These are phyloP conservation scores for Pneumocystis oryctolagi DNA, from an alignment of 1,139 yeast genomes.

Conservation along the genomic window DNA sequence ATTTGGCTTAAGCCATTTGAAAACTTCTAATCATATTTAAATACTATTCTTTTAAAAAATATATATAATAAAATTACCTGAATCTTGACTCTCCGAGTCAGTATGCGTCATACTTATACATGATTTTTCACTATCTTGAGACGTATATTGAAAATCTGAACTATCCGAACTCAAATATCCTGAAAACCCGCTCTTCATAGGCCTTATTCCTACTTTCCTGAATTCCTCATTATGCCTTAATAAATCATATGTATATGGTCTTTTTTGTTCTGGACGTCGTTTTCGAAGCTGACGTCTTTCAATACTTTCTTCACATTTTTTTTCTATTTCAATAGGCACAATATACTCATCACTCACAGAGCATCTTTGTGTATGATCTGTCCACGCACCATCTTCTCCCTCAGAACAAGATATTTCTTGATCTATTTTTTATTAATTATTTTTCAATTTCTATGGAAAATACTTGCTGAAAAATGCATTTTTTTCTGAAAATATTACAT, in stretches of 20 bases:
- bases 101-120: not conserved
- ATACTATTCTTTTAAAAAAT: not conserved
- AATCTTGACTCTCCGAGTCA: not conserved
- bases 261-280: not conserved
- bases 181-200: not conserved
- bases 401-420: not conserved
- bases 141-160: not conserved
- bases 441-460: not conserved
- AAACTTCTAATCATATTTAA: not conserved
- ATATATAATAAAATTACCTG: not conserved
- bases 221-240: not conserved
- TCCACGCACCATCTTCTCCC: not conserved
- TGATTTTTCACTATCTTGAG: not conserved
- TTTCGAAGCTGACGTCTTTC: not conserved
- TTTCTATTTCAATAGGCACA: not conserved
- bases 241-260: not conserved
- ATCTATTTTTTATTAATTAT: not conserved
- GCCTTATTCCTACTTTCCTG: not conserved
- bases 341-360: not conserved
- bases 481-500: not conserved
- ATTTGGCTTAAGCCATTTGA: not conserved
- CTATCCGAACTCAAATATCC: not conserved
- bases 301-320: not conserved
- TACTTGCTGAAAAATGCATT: not conserved
- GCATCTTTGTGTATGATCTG: not conserved